Base-by-base conservation (phyloP, 2,329 filamentous ascomycete species). In the Clathrospora elynae region DNA sequence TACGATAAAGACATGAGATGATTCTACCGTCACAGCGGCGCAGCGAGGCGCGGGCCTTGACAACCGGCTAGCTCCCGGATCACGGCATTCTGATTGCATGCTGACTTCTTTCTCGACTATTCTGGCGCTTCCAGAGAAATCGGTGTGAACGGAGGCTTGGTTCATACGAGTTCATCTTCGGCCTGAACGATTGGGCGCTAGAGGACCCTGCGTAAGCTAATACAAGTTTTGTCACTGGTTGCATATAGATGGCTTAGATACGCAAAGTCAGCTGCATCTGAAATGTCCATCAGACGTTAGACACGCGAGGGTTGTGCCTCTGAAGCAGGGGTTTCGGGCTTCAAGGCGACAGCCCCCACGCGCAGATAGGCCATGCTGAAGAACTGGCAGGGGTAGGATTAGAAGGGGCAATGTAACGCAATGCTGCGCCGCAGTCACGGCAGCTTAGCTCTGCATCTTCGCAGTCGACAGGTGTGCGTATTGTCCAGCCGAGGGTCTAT, bases 321-420 rank as follows among this genome's bases (percentile, higher is more conserved):
- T 46, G 51, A 48, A 46, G 52, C 32, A 35, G 35, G 36, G 19
- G 32, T 35, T 40, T 34, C 34, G 20, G 13, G 10, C 20, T 24
- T 13, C 14, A 6, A 32, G 30, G 17, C 26, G 37, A 30, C 9
- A 18, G 34, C 38, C 49, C 46, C 51, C 53, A 57, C 51, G 36
- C 42, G 35, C 36, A 35, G 51, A 59, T 57, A 55, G 49, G 36
- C 37, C 36, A 46, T 26, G 46, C 38, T n/a, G n/a, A n/a, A n/a
- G n/a, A n/a, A n/a, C n/a, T n/a, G n/a, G n/a, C 30, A 31, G 23
- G 40, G 46, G 31, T 33, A 28, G 38, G 42, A 41, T 19, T 30
- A 28, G 34, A 37, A 30, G 51, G 42, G 40, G 35, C 46, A 51
- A 44, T 46, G 49, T 46, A 43, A 53, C 35, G 26, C 49, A 45